phyloP scores from a whole-genome alignment of 1,284 basidiomycete genomes.

The Flammula alnicola region DNA sequence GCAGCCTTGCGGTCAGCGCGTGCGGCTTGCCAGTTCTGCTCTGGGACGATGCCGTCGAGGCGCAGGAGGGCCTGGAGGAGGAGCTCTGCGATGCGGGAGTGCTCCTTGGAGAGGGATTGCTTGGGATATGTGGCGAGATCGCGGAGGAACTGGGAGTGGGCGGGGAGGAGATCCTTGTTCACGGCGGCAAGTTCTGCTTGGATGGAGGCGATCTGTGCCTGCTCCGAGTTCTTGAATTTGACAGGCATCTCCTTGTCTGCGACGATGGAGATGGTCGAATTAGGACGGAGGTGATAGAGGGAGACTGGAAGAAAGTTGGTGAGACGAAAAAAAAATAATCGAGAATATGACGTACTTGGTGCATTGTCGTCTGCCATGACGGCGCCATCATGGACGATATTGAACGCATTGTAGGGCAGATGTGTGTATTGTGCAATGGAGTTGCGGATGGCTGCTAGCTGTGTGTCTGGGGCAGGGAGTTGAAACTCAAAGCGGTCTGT shows the following conservation, averaged over 20 bases:
- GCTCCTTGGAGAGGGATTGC: slow-evolving; percentile 43
- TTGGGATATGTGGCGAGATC: slow-evolving; percentile 13
- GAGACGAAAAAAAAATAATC: slow-evolving; percentile 2
- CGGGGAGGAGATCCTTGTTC: slow-evolving; percentile 55
- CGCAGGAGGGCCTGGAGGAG: slow-evolving; percentile 78
- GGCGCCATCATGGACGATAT: slow-evolving; percentile 78
- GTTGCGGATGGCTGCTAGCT: slow-evolving; percentile 56
- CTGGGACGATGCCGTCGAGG: slow-evolving; percentile 72
- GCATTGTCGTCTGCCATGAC: slow-evolving; percentile 79
- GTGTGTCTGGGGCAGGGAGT: slow-evolving; percentile 58
- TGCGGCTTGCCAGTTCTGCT: slow-evolving; percentile 73
- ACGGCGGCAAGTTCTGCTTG: slow-evolving; percentile 62
- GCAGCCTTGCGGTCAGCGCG: slow-evolving; percentile 75
- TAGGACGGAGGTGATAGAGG: slow-evolving; percentile 62
- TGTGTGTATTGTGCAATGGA: slow-evolving; percentile 68
- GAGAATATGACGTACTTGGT: slow-evolving; percentile 51
- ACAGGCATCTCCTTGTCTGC: slow-evolving; percentile 33
- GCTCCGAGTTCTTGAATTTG: slow-evolving; percentile 49
- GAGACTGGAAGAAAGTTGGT: slow-evolving; percentile 49
- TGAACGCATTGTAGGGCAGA: slow-evolving; percentile 66
- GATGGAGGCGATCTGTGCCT: slow-evolving; percentile 58
- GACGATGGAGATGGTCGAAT: slow-evolving; percentile 68
- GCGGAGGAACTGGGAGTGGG: slow-evolving; percentile 31
- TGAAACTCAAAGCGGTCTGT: slow-evolving; percentile 53
- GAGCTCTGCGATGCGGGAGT: slow-evolving; percentile 68